Conservation (phyloP, 805 yeast genomes). For the Saturnispora ahearnii region DNA sequence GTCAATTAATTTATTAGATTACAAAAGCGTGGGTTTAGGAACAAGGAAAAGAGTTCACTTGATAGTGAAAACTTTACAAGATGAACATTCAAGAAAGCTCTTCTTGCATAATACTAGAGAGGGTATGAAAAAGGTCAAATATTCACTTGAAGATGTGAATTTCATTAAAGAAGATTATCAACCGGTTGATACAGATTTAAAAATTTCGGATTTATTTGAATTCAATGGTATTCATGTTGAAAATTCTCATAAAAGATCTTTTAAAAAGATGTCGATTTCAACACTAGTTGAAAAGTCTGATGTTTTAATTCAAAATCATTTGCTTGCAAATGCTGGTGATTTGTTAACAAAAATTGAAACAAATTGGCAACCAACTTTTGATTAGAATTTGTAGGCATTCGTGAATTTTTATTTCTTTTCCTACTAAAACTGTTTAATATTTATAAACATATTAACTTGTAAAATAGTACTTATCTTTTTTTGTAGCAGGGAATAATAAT, state of each 20-base stretch:
- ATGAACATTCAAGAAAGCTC: background rate
- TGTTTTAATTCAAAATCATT: slow-evolving; percentile 1
- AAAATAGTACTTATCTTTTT: background rate
- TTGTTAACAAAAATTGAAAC: slow-evolving; percentile 4
- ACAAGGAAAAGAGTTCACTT: background rate
- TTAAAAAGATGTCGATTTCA: slow-evolving; percentile 16
- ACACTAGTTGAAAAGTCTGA: slow-evolving; percentile 13
- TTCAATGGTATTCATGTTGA: background rate
- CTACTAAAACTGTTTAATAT: background rate
- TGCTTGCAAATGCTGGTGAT: background rate
- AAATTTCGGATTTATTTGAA: background rate
- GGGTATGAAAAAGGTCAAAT: background rate
- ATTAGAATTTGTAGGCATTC: background rate
- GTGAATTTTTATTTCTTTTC: background rate
- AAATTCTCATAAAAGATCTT: background rate
- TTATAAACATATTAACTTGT: too few relatives aligned
- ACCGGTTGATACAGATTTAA: background rate
- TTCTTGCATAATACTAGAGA: background rate
- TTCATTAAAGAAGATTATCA: background rate
- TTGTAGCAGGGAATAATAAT: background rate
- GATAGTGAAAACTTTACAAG: background rate
- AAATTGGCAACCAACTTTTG: slow-evolving; percentile 9
- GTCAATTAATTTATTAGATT: background rate
- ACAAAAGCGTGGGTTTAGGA: background rate
- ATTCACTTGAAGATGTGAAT: background rate